Percentiles rank a stretch among this genome's conserved stretches.
Conservation (phyloP, 2,329 filamentous ascomycete species). For the Aspergillus sp. region DNA sequence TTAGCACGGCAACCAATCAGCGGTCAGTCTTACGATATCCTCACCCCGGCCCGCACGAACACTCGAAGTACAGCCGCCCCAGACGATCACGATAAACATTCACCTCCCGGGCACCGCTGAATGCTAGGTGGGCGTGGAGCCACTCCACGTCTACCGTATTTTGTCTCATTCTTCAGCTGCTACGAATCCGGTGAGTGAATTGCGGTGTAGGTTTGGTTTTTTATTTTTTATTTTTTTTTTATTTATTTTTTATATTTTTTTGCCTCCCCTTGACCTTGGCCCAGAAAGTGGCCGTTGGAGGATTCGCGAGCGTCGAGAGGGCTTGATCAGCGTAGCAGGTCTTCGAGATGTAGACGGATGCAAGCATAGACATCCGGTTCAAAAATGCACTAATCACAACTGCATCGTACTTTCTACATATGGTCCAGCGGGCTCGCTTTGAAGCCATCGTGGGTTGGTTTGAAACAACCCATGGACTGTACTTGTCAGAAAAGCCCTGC, state of each 20-base stretch:
- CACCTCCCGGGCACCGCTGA: not conserved
- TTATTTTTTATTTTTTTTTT: no score
- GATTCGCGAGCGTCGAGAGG: not conserved
- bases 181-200: not conserved
- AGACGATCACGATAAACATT: conserved; percentile 5
- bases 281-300: not conserved
- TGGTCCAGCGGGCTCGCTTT: not conserved
- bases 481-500: not conserved
- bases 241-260: no score
- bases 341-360: conserved; percentile 1
- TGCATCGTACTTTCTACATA: conserved; percentile 6
- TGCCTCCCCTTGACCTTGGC: not conserved
- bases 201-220: conserved; percentile 1
- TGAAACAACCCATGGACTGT: not conserved
- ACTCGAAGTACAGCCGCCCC: not conserved
- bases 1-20: conserved; percentile 7
- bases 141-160: not conserved
- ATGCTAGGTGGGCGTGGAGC: not conserved
- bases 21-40: conserved; percentile 6
- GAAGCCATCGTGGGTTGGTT: not conserved
- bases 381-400: not conserved
- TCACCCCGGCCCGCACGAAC: not conserved
- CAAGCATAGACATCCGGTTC: not conserved
- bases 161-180: not conserved
- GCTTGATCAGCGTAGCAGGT: not conserved